Conservation (phyloP, 1,284 basidiomycete genomes). For the Mrakiaceae sp. region DNA sequence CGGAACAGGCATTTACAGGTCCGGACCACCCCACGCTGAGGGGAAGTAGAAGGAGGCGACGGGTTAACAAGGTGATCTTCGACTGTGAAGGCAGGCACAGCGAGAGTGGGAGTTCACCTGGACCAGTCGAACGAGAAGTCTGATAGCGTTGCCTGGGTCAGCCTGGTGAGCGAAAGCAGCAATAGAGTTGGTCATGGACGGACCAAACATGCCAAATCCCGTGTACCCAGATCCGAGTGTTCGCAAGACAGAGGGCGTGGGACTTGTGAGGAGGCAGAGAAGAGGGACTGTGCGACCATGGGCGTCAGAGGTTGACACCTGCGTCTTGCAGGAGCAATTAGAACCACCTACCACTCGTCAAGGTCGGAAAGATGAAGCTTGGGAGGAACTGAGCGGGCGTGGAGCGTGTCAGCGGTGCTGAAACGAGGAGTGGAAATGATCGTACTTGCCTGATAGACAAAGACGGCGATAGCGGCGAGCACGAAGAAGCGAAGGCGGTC, state of each 20-base stretch:
- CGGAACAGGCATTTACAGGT: too few relatives aligned
- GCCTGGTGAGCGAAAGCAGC: too few relatives aligned
- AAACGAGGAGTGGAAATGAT: not conserved
- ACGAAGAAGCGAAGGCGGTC: constrained; percentile 37
- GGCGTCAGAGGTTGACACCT: too few relatives aligned
- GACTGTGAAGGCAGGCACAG: too few relatives aligned
- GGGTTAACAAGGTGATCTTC: too few relatives aligned
- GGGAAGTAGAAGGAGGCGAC: constrained; percentile 22
- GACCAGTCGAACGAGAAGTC: constrained; percentile 42
- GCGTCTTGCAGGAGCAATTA: too few relatives aligned
- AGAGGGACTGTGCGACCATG: constrained; percentile 32
- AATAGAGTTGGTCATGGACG: not conserved
- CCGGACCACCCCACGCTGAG: constrained; percentile 28
- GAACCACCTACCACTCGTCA: constrained; percentile 24
- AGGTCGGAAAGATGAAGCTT: constrained; percentile 38
- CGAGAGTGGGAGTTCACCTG: too few relatives aligned
- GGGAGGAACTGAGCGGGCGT: constrained; percentile 34
- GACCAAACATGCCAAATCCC: constrained; percentile 37
- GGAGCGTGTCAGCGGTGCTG: not conserved
- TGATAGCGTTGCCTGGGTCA: not conserved
- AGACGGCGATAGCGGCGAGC: constrained; percentile 34
- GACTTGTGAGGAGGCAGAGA: constrained; percentile 38
- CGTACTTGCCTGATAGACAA: constrained; percentile 31
- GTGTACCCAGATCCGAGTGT: constrained; percentile 40
- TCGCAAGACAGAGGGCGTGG: constrained; percentile 32